Base-by-base conservation (phyloP, 495 filamentous ascomycete genomes). In the Penicillium lividum region DNA sequence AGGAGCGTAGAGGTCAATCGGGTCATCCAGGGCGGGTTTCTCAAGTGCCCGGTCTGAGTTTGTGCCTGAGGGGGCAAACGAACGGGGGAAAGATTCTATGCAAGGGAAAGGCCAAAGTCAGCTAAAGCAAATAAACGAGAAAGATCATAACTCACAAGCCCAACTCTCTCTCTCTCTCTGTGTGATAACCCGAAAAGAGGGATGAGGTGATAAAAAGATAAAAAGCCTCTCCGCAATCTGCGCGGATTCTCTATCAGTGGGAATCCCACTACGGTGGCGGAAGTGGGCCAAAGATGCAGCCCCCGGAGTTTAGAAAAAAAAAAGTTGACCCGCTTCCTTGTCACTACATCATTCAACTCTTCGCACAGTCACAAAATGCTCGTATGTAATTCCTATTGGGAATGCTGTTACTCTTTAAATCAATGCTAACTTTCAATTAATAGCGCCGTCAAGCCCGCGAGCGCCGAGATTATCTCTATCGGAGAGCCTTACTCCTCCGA, bases 391-490 rank as follows among this genome's bases (percentile, higher is more conserved):
- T 3, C 1, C 47, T 36, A 22, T 22, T 22, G 18, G 16, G 3
- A 30, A n/a, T 7, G 15, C 29, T 43, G 22, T 30, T 40, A 29
- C 64, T 33, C 18, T 16, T 22, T 13, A 2, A 36, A 16, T 31
- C 4, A 9, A 22, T 50, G 16, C 16, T 58, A 48, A 56, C 69
- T 54, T 70, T 60, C 28, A 1, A 61, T 5, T 47, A 49, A 33
- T 58, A 84, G 82, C 77, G 85, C 62, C 75, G 83, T 81, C 89
- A 93, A 86, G 86, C 88, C 62, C 87, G 92, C 58, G 86, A 93
- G 74, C 85, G 94, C 63, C 84, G 93, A 46, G 94, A 99, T 67
- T 99, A 97, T 74, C 89, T 99, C 66, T 96, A 97, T 72, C 89
- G 94, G 53, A 78, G 73, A 75, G 87, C 87, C 56, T 73, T 90